phyloP scores from a whole-genome alignment of 2,329 filamentous ascomycete species.

The Beauveria pseudobassiana region DNA sequence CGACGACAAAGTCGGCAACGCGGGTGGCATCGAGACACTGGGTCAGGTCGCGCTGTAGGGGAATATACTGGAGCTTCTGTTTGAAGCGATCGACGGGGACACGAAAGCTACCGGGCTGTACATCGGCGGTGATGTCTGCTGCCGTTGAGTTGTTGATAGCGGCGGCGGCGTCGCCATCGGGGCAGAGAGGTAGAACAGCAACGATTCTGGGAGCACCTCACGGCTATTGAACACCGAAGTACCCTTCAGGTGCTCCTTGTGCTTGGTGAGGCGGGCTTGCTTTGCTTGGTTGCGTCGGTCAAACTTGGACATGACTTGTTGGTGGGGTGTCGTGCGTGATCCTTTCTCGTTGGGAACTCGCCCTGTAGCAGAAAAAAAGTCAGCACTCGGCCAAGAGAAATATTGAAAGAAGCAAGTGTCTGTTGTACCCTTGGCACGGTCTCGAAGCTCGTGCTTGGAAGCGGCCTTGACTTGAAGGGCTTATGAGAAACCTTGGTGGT shows the following conservation, averaged over 20 bases:
- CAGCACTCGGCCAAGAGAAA: constrained; percentile 11
- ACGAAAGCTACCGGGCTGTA: constrained; percentile 51
- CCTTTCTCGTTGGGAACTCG: constrained; percentile 70
- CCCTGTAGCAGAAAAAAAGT: constrained; percentile 41
- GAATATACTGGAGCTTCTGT: constrained; percentile 83
- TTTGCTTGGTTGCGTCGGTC: constrained; percentile 92
- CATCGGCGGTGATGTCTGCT: constrained; percentile 67
- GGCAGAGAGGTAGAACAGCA: constrained; percentile 77
- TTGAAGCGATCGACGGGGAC: constrained; percentile 85
- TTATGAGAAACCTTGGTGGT: constrained; percentile 88
- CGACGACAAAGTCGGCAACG: constrained; percentile 83
- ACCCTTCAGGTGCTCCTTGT: constrained; percentile 72
- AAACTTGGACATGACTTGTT: constrained; percentile 96
- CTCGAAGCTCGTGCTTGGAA: constrained; percentile 79
- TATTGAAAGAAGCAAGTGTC: constrained; percentile 1
- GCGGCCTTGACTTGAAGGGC: constrained; percentile 86
- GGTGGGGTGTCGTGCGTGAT: constrained; percentile 79
- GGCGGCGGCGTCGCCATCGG: constrained; percentile 57
- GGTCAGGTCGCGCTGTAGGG: constrained; percentile 64
- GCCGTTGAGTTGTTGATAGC: constrained; percentile 65
- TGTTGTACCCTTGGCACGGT: constrained; percentile 68
- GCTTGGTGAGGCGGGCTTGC: constrained; percentile 78
- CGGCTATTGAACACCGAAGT: constrained; percentile 77
- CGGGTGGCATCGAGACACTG: constrained; percentile 78
- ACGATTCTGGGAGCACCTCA: constrained; percentile 80